Base-by-base conservation (phyloP, 129 eudicot genomes). In the Saposhnikovia divaricata region DNA sequence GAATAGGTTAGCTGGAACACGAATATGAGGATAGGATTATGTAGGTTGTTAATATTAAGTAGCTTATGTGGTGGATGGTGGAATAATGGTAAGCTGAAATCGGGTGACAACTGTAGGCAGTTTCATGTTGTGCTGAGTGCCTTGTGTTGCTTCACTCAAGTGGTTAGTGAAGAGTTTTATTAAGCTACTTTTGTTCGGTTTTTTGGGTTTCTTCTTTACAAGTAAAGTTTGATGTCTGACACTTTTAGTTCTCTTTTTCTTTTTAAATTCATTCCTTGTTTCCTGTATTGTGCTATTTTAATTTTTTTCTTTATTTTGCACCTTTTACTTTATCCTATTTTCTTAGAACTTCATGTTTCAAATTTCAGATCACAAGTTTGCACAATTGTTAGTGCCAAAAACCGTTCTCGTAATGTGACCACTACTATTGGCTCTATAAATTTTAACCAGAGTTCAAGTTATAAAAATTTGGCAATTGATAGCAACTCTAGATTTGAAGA, bases 351-450 rank as follows among this genome's bases (percentile, higher is more conserved):
- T 14, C 28, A 59, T 23, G 39, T 37, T 65, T 40, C 25, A 48
- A 23, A 72, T 81, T 89, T 82, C 92, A 92, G 97, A 87, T 82
- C 81, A 83, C 87, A 80, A 78, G 79, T 78, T 86, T 85, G 80
- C 78, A 85, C 51, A 44, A 73, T 78, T 14, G 69, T 57, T 68
- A 79, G 59, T 55, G 81, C 55, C 48, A 83, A 80, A 78, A 82
- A 80, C 21, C 80, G 70, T 18, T 25, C 78, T 75, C 78, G 77
- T 50, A 84, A 65, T 12, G 69, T 50, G 59, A 11, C 85, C 44
- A 59, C 77, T 77, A 78, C 61, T 73, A 42, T 71, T 53, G 78
- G 63, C 47, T 80, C 86, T 23, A 76, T 84, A 70, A 80, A 83
- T 45, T 81, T 34, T n/a, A 87, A 68, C 79, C 83, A 86, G 57